Base-by-base conservation (phyloP, 2,329 filamentous ascomycete species). In the Phaeosphaeria sp. region DNA sequence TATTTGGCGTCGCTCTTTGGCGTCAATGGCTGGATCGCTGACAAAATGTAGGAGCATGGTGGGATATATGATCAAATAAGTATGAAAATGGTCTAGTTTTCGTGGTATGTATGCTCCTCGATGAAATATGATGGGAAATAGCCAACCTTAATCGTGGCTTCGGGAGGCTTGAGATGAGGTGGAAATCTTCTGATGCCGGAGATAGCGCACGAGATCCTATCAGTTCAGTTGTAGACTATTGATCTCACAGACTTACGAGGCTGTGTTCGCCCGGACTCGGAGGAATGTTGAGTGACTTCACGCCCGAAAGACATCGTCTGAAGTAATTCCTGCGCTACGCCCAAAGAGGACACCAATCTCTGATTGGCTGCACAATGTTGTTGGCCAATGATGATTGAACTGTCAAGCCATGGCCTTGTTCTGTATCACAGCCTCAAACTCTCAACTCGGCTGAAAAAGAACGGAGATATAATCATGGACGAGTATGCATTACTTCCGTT, bases 1-100 rank as follows among this genome's bases (percentile, higher is more conserved):
- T 20, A 61, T 61, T 3, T 57, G 48, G 5, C 52, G 51, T 21
- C 55, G 52, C 18, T 61, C 51, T 30, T 53, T 57, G n/a, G 49
- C 21, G 18, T 49, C 52, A 27, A 57, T 61, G 13, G 27, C 30
- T 13, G 27, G 30, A 25, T 51, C 51, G 25, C 52, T 57, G 15
- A 61, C 52, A 36, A 61, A 61, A n/a, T 61, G 54, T 24, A 57
- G 50, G 4, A 43, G 24, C 55, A 55, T 61, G 11, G 24, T 27
- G 17, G 30, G 1, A n/a, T n/a, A n/a, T n/a, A n/a, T n/a, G 17
- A 2, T 49, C 8, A 8, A 17, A 43, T 42, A n/a, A 20, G 5
- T n/a, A 7, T n/a, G n/a, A n/a, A n/a, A n/a, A n/a, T n/a, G n/a
- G n/a, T n/a, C n/a, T n/a, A n/a, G n/a, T n/a, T n/a, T n/a, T n/a